Base-by-base conservation (phyloP, 257 asterid species). In the Agastache rugosa region DNA sequence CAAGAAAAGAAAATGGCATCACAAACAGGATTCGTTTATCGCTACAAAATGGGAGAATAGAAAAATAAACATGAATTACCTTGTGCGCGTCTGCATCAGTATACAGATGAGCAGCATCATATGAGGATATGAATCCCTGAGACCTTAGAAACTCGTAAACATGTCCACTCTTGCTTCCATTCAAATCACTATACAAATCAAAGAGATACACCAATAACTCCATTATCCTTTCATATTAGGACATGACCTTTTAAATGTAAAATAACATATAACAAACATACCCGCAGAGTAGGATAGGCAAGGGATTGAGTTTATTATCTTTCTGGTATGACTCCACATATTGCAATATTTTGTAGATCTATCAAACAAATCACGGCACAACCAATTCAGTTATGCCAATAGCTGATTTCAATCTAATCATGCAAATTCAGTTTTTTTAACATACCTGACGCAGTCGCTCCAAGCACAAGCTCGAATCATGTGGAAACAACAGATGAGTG, bases 71-170 rank as follows among this genome's bases (percentile, higher is more conserved):
- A 37, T 56, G 20, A 54, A 51, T 60, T 39, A 92, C 99, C 96
- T 89, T 95, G 69, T 95, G 99, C 60, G 97, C 99, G 80, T 95
- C 99, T 71, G 96, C 93, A 86, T 95, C 99, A 11, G 98, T 84
- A 79, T 95, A 95, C 75, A 84, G 89, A 86, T 95, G 99, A 50
- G 99, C 99, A 59, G 96, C 90, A 80, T 95, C 99, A 76, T 92
- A 95, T 7, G 99, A 89, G 37, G 99, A 95, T 16, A 87, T 93
- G 80, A 95, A 95, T 54, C 99, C 99, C 77, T 90, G 98, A 69
- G 98, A 92, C 73, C 99, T 78, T 34, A 95, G 95, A 78, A 95
- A 95, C 83, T 95, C 90, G 86, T 89, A 95, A 55, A 95, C 87
- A 81, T 95, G 99, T 17, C 99, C 99, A 64, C 91, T 83, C 86